phyloP scores from a whole-genome alignment of 2,329 filamentous ascomycete genomes.

The Penicillium fuscoglaucum region DNA sequence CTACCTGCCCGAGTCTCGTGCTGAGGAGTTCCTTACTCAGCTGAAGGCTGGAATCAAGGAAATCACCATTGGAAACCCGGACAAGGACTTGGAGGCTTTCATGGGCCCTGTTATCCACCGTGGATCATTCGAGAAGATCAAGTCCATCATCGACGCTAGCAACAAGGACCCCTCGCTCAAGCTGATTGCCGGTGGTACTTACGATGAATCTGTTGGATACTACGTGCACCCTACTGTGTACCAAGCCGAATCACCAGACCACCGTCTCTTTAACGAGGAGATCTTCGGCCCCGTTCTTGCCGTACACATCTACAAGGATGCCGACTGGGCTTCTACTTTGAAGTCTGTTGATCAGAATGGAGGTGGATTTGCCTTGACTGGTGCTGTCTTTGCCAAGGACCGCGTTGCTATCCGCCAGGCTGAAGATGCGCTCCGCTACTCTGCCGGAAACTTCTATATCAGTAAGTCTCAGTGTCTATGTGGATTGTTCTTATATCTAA shows the following conservation, averaged over 20 bases:
- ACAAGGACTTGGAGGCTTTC: constrained; percentile 59
- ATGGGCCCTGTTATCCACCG: constrained; percentile 82
- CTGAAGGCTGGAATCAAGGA: constrained; percentile 65
- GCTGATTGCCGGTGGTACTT: constrained; percentile 70
- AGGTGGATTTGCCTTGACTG: constrained; percentile 40
- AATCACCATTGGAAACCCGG: constrained; percentile 62
- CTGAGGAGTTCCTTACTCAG: constrained; percentile 67
- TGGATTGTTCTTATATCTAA: background rate
- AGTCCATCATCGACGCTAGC: constrained; percentile 71
- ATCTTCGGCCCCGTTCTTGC: constrained; percentile 77
- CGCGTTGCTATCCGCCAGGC: constrained; percentile 38
- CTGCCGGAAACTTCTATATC: constrained; percentile 47
- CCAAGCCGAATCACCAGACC: constrained; percentile 65
- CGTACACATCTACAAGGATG: constrained; percentile 74
- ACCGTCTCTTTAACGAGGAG: constrained; percentile 71
- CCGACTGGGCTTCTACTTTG: constrained; percentile 59
- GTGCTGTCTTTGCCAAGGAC: constrained; percentile 43
- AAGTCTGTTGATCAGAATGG: constrained; percentile 42
- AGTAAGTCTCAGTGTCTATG: constrained; percentile 27
- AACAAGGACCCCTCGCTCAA: constrained; percentile 69
- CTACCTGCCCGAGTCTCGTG: constrained; percentile 73
- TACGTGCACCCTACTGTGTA: constrained; percentile 82
- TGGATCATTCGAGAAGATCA: constrained; percentile 74
- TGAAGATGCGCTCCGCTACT: constrained; percentile 38
- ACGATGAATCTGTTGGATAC: constrained; percentile 74